Conservation (phyloP, 352 stramenopile species). For the Globisporangium middletonii region DNA sequence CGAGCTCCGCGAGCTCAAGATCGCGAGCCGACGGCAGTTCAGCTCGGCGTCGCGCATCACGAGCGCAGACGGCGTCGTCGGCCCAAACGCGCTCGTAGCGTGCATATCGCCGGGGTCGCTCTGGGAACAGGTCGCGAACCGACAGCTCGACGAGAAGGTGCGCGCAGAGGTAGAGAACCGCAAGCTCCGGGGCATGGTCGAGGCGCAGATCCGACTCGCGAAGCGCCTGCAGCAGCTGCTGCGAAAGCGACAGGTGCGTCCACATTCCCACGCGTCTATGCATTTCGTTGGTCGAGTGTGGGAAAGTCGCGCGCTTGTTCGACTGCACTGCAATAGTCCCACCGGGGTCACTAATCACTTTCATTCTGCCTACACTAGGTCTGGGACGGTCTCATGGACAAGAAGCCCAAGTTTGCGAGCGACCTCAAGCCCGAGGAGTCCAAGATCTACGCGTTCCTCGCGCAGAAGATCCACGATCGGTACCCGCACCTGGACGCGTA, state of each 20-base stretch:
- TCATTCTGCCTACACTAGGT: background rate
- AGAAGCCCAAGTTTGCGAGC: conserved; percentile 7
- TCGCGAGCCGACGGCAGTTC: conserved; percentile 11
- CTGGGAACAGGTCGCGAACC: conserved; percentile 19
- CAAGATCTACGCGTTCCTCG: conserved; percentile 15
- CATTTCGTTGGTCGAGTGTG: background rate
- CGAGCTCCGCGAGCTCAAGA: conserved; percentile 14
- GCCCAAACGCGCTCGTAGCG: conserved; percentile 2
- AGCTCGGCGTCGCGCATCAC: conserved; percentile 7
- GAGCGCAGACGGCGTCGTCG: background rate
- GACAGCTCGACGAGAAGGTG: conserved; percentile 15
- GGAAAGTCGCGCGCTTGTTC: background rate
- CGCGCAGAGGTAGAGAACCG: conserved; percentile 14
- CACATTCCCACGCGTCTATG: background rate
- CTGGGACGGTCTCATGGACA: conserved; percentile 11
- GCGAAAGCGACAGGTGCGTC: conserved; percentile 12
- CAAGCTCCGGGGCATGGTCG: conserved; percentile 15
- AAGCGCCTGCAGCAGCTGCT: conserved; percentile 14
- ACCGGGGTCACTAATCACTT: background rate
- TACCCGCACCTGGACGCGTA: conserved; percentile 11
- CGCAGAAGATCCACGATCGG: conserved; percentile 13
- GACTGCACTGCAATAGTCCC: background rate
- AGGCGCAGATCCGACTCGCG: conserved; percentile 13
- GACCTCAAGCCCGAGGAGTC: conserved; percentile 14
- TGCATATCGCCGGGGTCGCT: conserved; percentile 11